Base-by-base conservation (phyloP, 2,329 filamentous ascomycete genomes). In the Amesomyces nigricolor region DNA sequence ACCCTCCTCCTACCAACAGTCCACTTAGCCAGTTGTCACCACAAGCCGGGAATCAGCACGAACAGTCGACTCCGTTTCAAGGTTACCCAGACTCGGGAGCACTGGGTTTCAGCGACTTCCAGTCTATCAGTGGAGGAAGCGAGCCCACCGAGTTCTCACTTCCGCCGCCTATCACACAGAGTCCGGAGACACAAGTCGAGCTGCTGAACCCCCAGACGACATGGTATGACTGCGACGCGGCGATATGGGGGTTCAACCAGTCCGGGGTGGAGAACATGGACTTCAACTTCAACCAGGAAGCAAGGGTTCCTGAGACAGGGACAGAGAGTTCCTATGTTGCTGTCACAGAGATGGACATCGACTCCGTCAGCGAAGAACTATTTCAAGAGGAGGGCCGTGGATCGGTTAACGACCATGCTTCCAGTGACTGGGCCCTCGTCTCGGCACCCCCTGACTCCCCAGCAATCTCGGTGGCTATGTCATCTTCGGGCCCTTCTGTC, bases 191-290 rank as follows among this genome's bases (percentile, higher is more conserved):
- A 13, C 16, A 58, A 32, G 57, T 63, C 13, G 58, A 62, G 30
- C 57, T 64, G 8, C 40, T 64, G 17, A 64, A 64, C 22, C 61
- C 63, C 3, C 51, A 58, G 11, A 56, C 51, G 14, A 42, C 55
- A 1, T 60, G 58, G 48, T 64, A 62, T 52, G 63, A 62, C 44
- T 64, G 63, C 47, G 58, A 64, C 30, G 51, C 44, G 4, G 56
- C 51, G 3, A 9, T 60, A 9, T 59, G 55, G 50, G 52, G 35
- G 3, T 55, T 54, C 4, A 30, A 50, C 19, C 52, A 54, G 1
- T n/a, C 56, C 22, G 22, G 49, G 1, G 59, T 29, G 6, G 48
- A 54, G 1, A 26, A 37, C n/a, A 11, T 26, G 22, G 22, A 26
- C 22, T 52, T 57, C n/a, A 11, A 16, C 4, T 42, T 55, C 9